phyloP scores from a whole-genome alignment of 306 rosid species.

The Ceratonia siliqua region DNA sequence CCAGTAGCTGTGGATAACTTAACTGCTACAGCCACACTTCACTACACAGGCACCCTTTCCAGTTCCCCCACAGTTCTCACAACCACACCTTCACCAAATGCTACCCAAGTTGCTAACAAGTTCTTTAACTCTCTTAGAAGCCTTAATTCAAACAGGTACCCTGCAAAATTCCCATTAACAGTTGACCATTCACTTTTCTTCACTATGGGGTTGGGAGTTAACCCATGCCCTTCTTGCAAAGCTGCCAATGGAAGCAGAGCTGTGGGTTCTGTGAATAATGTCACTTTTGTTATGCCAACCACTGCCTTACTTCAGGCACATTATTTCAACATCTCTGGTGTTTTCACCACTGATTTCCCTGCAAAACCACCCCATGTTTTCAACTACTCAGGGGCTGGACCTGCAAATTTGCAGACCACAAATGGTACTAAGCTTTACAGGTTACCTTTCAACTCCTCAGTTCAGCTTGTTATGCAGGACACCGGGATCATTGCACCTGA shows the following conservation, averaged over 20 bases:
- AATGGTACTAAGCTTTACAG: conserved; percentile 61
- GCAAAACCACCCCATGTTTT: conserved; percentile 57
- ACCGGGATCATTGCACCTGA: conserved; percentile 68
- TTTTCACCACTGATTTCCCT: conserved; percentile 76
- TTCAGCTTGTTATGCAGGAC: conserved; percentile 71
- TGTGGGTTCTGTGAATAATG: conserved; percentile 67
- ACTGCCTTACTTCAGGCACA: conserved; percentile 78
- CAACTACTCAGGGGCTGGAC: conserved; percentile 53
- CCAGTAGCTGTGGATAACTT: conserved; percentile 63
- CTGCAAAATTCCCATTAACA: conserved; percentile 54
- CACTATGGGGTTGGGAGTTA: conserved; percentile 65
- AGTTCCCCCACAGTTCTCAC: conserved; percentile 49
- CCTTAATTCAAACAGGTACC: conserved; percentile 64
- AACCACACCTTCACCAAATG: conserved; percentile 64
- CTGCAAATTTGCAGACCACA: conserved; percentile 45
- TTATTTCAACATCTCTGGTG: conserved; percentile 59
- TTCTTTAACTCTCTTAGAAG: conserved; percentile 53
- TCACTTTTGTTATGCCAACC: conserved; percentile 80
- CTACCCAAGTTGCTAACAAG: conserved; percentile 61
- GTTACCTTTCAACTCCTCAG: conserved; percentile 58
- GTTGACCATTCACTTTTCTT: conserved; percentile 61
- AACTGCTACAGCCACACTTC: conserved; percentile 70
- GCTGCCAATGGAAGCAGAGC: conserved; percentile 72
- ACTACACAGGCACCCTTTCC: conserved; percentile 57
- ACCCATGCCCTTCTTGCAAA: conserved; percentile 72